Evolutionary conservation across 495 filamentous ascomycete genomes (phyloP), one percentile per base, ranked within the genome.

Genomic region (Talaromyces ruber): DNA sequence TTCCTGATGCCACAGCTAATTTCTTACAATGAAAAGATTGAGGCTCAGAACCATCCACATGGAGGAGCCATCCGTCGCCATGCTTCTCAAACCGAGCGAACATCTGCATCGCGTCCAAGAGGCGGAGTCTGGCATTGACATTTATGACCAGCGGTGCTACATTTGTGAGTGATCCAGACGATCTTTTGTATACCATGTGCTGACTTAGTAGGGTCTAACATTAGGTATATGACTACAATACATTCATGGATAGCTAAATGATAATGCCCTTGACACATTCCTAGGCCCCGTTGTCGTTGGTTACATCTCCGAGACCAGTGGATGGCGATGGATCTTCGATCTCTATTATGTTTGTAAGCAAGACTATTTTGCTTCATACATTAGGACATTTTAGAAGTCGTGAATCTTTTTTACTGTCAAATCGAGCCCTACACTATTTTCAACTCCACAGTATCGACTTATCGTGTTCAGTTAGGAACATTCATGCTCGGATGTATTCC

Each of bases 291-390:
- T 82, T 39, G 71, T 66, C 12, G 81, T 83, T 0, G 81, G 83
- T 0, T 86, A 82, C 65, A 59, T 86, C 2, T 76, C 79, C 2
- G 71, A 85, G 55, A 68, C 71, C 0, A 72, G 78, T 9, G 80
- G 80, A 37, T 87, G 82, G 84, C 73, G 83, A 51, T 88, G 82
- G 81, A 72, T 84, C 28, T 86, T 81, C 62, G 84, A 70, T 87
- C 14, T 70, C 84, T 25, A 83, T 84, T 55, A 66, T 73, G 0
- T 51, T 51, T 51, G 47, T 51, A 51, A 6, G 47, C 18, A 9
- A 32, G 4, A 4, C 30, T 32, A 32, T 32, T 32, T 9, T 32
- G 30, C 30, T 4, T 32, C 4, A 32, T 9, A 32, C 9, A 32
- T 32, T 32, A 4, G 9, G 9, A 32, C 30, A 32, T 4, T 32